Percentiles rank a stretch among this genome's conserved stretches.
Evolutionary conservation across 1,284 basidiomycete genomes (phyloP).

Genomic region (Marasmius oreades): DNA sequence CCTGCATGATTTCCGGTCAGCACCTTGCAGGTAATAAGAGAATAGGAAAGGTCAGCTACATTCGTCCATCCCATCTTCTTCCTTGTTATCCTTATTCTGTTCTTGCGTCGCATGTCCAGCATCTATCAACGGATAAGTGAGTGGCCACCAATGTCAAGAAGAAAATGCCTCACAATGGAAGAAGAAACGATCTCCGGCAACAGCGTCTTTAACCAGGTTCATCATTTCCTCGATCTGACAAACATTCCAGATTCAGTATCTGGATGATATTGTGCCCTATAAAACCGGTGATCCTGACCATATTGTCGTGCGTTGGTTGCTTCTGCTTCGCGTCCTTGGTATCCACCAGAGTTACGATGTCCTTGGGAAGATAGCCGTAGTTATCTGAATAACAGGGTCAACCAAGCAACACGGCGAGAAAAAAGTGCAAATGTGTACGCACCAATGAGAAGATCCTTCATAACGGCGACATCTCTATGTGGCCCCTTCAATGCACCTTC

Average conservation of each 20-base stretch:
- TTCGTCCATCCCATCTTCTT: constrained; percentile 35
- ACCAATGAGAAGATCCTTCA: constrained; percentile 17
- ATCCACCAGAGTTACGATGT: constrained; percentile 31
- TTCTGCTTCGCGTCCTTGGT: constrained; percentile 8
- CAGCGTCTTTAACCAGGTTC: constrained; percentile 24
- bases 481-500: constrained; percentile 15
- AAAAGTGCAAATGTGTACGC: neutral
- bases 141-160: neutral
- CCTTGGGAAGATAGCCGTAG: constrained; percentile 22
- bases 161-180: constrained; percentile 28
- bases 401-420: neutral
- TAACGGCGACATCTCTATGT: constrained; percentile 16
- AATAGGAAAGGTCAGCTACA: constrained; percentile 21
- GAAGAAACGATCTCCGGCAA: constrained; percentile 33
- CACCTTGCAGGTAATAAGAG: too few relatives aligned
- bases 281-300: constrained; percentile 20
- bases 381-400: constrained; percentile 16
- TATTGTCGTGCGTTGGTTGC: constrained; percentile 21
- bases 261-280: neutral
- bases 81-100: constrained; percentile 24
- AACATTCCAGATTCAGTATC: neutral
- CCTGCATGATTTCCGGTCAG: constrained; percentile 1
- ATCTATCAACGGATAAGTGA: constrained; percentile 19
- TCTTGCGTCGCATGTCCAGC: constrained; percentile 33
- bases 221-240: constrained; percentile 29